These are phyloP conservation scores for Pulicaria dysenterica DNA, from an alignment of 129 eudicot genomes.

Conservation along the genomic window DNA sequence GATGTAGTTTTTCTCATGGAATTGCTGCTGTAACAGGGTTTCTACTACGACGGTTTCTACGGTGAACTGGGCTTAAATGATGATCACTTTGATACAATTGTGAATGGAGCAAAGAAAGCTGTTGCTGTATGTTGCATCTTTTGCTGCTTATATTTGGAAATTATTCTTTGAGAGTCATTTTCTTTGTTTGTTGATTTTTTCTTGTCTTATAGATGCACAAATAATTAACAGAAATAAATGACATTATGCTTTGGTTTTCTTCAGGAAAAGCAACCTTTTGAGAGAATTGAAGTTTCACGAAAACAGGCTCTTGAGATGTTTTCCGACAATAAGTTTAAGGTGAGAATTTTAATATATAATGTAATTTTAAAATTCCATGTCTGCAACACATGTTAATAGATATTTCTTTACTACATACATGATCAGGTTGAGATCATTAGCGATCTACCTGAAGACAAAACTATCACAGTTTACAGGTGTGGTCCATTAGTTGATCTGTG, in stretches of 20 bases:
- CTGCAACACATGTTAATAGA: conserved; percentile 1
- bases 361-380: neutral
- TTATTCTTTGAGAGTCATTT: neutral
- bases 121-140: conserved; percentile 51
- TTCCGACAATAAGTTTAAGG: conserved; percentile 93
- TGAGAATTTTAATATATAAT: conserved; percentile 13
- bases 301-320: conserved; percentile 88
- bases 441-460: conserved; percentile 87
- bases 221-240: neutral
- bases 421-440: conserved; percentile 86
- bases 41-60: conserved; percentile 90
- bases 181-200: neutral
- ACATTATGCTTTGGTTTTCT: neutral
- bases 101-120: conserved; percentile 74
- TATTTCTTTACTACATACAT: conserved; percentile 7
- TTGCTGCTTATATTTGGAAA: neutral
- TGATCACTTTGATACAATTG: conserved; percentile 86
- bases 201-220: neutral
- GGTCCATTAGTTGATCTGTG: conserved; percentile 96
- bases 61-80: conserved; percentile 93
- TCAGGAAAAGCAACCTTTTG: conserved; percentile 90
- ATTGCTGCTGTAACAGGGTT: conserved; percentile 62
- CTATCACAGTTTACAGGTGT: conserved; percentile 96
- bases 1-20: conserved; percentile 19
- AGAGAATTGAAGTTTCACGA: conserved; percentile 93